Evolutionary conservation across 768 basidiomycete species (phyloP), one percentile per base, ranked within the genome.

Genomic region (Strobilomyces echinocephalus): DNA sequence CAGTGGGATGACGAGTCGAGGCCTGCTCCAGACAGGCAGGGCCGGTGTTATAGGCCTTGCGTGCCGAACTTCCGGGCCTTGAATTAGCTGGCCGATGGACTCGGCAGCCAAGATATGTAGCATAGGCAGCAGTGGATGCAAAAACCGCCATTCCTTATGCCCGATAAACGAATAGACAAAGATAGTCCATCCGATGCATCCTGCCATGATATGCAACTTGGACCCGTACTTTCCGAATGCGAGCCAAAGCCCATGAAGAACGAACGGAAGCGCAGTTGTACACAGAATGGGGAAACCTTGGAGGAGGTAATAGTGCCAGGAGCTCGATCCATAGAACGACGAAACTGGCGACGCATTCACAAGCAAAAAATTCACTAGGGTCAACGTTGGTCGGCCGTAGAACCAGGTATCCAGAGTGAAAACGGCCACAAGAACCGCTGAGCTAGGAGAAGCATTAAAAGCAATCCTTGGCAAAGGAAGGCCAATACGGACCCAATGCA

Each of bases 81-180:
- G 50, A 36, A 72, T 76, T 3, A 77, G 60, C 51, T 83, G 81
- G 34, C 82, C 75, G 5, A 95, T 70, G 2, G 88, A 83, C 56
- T 82, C 83, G 0, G 91, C 77, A 11, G 88, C 87, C 55, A 97
- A 77, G 20, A 94, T 59, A 60, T 97, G 86, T 38, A 95, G 72
- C 30, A 92, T 69, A 1, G 97, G 95, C 4, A 98, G 75, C 18
- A 97, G 67, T 0, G 95, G 94, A 59, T 97, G 95, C 8, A 98
- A 73, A 73, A 99, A 98, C 8, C 97, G 79, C 93, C 94, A 97
- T 76, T 99, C 97, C 63, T 98, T 98, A 74, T 99, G 97, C 1
- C 88, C 86, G 2, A 88, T 78, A 4, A 88, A 56, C 8, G 95
- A 97, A 66, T 91, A 93, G 7, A 87, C 66, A 3, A 64, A 62